phyloP scores from a whole-genome alignment of 2,329 filamentous ascomycete species.

The Cercospora zeina region DNA sequence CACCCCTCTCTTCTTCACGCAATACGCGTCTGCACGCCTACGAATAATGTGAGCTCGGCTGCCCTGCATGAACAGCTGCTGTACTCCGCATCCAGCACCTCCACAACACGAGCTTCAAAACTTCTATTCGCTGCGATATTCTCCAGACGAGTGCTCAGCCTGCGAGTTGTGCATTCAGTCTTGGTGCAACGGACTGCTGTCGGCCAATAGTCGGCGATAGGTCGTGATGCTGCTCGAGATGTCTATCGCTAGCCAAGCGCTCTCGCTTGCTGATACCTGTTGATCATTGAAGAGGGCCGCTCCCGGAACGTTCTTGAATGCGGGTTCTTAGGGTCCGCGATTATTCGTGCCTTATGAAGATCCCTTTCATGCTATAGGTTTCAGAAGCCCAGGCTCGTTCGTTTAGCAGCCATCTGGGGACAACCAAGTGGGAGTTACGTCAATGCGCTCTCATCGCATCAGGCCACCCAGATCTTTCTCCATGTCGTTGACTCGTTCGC shows the following conservation, averaged over 20 bases:
- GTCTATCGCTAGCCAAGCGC: not conserved
- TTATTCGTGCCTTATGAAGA: not conserved
- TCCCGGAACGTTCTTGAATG: not conserved
- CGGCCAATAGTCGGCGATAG: not conserved
- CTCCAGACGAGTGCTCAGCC: not conserved
- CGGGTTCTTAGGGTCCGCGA: not conserved
- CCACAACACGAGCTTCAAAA: not conserved
- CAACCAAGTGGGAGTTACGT: too few relatives aligned
- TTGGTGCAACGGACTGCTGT: not conserved
- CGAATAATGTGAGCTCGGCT: slow-evolving; percentile 14
- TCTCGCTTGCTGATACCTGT: not conserved
- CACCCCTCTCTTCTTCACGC: slow-evolving; percentile 18
- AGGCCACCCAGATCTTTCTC: slow-evolving; percentile 66
- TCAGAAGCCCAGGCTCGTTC: not conserved
- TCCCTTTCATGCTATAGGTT: not conserved
- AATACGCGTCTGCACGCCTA: slow-evolving; percentile 5
- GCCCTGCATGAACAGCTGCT: slow-evolving; percentile 20
- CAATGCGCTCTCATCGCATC: slow-evolving; percentile 45
- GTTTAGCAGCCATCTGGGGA: not conserved
- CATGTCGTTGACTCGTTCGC: slow-evolving; percentile 67
- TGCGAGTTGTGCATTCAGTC: not conserved
- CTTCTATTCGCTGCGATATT: not conserved
- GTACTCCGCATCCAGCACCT: slow-evolving; percentile 16
- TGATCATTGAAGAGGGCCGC: not conserved
- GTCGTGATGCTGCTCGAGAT: not conserved